Conservation (phyloP, 768 basidiomycete genomes). For the Stropharia rugosoannulata region DNA sequence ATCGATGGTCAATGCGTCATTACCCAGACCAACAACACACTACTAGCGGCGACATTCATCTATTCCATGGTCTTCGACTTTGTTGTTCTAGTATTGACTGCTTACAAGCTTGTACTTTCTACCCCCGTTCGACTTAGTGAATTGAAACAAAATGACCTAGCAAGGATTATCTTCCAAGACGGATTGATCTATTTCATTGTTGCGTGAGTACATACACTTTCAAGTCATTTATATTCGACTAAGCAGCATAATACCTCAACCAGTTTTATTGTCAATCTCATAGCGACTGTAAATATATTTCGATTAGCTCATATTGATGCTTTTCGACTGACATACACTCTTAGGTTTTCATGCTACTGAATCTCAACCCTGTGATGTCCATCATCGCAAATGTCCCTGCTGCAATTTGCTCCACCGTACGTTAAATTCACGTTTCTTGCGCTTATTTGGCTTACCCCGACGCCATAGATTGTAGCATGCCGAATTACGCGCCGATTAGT, state of each 20-base stretch:
- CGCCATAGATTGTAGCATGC: slow-evolving; percentile 56
- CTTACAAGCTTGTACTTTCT: slow-evolving; percentile 55
- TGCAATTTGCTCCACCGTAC: slow-evolving; percentile 63
- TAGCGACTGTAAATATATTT: slow-evolving; percentile 53
- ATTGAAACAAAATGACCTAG: neutral
- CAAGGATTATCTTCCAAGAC: slow-evolving; percentile 51
- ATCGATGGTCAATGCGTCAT: slow-evolving; percentile 53
- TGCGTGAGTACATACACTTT: slow-evolving; percentile 46
- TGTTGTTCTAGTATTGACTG: slow-evolving; percentile 57
- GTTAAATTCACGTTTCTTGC: slow-evolving; percentile 14
- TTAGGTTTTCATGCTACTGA: slow-evolving; percentile 60
- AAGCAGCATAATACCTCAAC: neutral
- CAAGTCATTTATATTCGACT: neutral
- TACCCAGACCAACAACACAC: slow-evolving; percentile 52
- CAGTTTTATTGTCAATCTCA: slow-evolving; percentile 66
- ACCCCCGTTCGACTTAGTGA: neutral
- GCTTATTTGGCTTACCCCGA: neutral
- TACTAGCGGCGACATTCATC: slow-evolving; percentile 68
- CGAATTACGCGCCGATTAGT: slow-evolving; percentile 66
- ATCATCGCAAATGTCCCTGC: slow-evolving; percentile 75
- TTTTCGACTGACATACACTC: neutral
- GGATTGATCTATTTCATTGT: slow-evolving; percentile 72
- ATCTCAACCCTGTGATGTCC: slow-evolving; percentile 72
- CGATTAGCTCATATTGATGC: neutral
- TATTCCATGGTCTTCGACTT: slow-evolving; percentile 77